Evolutionary conservation across 164 flowering plant genomes (phyloP).

Genomic region (Saururus chinensis): DNA sequence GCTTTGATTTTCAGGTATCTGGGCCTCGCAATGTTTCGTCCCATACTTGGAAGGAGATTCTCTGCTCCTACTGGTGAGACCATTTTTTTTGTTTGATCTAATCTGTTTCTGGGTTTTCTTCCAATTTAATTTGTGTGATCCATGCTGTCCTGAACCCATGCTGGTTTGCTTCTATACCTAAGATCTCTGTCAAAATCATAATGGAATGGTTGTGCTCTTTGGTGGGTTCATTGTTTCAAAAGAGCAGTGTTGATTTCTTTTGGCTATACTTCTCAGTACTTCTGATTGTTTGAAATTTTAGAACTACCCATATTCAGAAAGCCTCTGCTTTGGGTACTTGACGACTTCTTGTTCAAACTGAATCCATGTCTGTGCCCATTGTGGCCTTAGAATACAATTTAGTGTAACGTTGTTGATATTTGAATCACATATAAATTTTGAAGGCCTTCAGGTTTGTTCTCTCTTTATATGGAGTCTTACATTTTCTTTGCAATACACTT

Average conservation of each 20-base stretch:
- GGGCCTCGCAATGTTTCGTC: conserved; percentile 76
- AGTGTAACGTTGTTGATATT: neutral
- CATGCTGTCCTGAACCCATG: neutral
- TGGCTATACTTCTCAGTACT: too few species aligned
- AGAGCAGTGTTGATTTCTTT: too few species aligned
- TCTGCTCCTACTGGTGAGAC: conserved; percentile 70
- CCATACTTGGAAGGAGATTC: conserved; percentile 77
- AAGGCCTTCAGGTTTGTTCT: neutral
- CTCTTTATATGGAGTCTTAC: too few species aligned
- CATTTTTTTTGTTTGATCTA: neutral
- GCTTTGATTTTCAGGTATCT: conserved; percentile 74
- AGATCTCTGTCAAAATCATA: neutral
- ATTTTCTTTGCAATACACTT: too few species aligned
- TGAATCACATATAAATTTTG: neutral
- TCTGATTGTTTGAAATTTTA: too few species aligned
- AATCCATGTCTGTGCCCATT: neutral
- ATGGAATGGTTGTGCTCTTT: too few species aligned
- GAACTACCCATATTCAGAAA: too few species aligned
- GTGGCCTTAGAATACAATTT: neutral
- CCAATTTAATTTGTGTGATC: neutral
- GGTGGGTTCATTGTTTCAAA: too few species aligned
- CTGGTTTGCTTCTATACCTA: too few species aligned
- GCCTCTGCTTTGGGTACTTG: too few species aligned
- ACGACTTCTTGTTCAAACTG: neutral
- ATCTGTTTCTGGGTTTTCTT: neutral